Conservation (phyloP, 108 stramenopile species). For the Fistulifera pelliculosa region DNA sequence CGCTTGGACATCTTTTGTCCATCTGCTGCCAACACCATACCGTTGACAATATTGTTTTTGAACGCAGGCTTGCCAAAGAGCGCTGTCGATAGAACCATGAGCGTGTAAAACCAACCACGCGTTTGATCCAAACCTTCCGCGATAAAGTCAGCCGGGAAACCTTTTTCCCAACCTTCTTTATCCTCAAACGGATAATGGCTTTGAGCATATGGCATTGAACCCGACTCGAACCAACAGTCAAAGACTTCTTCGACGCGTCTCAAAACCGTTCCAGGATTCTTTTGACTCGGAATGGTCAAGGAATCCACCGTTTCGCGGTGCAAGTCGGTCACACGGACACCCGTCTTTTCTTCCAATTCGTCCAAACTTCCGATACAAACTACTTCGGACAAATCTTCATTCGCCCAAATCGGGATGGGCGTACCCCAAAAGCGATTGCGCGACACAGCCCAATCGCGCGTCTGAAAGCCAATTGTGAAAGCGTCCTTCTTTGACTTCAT, state of each 20-base stretch:
- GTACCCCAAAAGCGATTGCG: constrained; percentile 99
- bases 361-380: constrained; percentile 93
- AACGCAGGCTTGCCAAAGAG: constrained; percentile 97
- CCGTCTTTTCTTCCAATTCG: constrained; percentile 86
- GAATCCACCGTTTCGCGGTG: constrained; percentile 95
- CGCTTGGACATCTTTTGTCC: constrained; percentile 99
- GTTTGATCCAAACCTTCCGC: constrained; percentile 99
- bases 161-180: constrained; percentile 90
- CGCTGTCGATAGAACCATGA: constrained; percentile 98
- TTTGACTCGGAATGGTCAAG: constrained; percentile 92
- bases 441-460: constrained; percentile 99
- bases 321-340: constrained; percentile 79
- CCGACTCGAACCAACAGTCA: constrained; percentile 99
- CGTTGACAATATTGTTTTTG: constrained; percentile 98
- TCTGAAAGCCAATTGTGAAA: constrained; percentile 99
- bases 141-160: constrained; percentile 99
- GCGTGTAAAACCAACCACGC: constrained; percentile 99
- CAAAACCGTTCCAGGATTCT: constrained; percentile 80
- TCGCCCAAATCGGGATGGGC: constrained; percentile 98
- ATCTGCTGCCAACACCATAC: constrained; percentile 94
- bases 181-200: constrained; percentile 99
- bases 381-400: constrained; percentile 88
- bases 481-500: constrained; percentile 91
- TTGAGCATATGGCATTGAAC: constrained; percentile 99
- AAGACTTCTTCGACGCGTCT: constrained; percentile 97